Evolutionary conservation across 2,329 filamentous ascomycete genomes (phyloP), one percentile per base, ranked within the genome.

Genomic region (Chalaropsis thielavioides): DNA sequence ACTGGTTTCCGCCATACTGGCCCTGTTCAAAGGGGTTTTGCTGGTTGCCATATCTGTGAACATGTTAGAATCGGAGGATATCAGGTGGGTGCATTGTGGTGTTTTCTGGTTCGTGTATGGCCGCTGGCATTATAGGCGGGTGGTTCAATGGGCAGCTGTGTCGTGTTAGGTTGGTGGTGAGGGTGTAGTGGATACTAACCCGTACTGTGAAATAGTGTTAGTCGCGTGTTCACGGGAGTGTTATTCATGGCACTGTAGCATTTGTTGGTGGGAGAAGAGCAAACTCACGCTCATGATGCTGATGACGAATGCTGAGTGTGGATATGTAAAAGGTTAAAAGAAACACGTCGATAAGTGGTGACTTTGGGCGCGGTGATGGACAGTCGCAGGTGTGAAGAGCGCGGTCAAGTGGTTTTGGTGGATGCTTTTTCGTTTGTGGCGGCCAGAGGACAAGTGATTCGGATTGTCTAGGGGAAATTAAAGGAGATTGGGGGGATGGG

Each of bases 11-110:
- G 58, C 71, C 70, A 43, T 73, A 74, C 67, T 77, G 77, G 72
- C 79, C 76, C 71, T 85, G 76, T 71, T 84, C 82, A 70, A 81
- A 86, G 64, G 83, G 83, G 74, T 86, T 84, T 67, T 75, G 73
- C 69, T 63, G 61, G 61, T 75, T 75, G 68, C 80, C 78, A 76
- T 84, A 84, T 75, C 81, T 85, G 71, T 43, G 44, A 31, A 49
- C 31, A 31, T 11, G 54, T 64, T 58, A 63, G 62, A 27, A 43
- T 58, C 11, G 13, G 19, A 38, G 27, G 11, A 8, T 51, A 24
- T 46, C 8, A 22, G 49, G 51, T 49, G 41, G 49, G 41, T 40
- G 65, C 56, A 41, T 40, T 58, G 54, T 51, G 58, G n/a, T 27
- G 24, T 27, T 22, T 43, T 17, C 7, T 7, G n/a, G 43, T 8